Base-by-base conservation (phyloP, 2,329 filamentous ascomycete genomes). In the Fusarium sp. region DNA sequence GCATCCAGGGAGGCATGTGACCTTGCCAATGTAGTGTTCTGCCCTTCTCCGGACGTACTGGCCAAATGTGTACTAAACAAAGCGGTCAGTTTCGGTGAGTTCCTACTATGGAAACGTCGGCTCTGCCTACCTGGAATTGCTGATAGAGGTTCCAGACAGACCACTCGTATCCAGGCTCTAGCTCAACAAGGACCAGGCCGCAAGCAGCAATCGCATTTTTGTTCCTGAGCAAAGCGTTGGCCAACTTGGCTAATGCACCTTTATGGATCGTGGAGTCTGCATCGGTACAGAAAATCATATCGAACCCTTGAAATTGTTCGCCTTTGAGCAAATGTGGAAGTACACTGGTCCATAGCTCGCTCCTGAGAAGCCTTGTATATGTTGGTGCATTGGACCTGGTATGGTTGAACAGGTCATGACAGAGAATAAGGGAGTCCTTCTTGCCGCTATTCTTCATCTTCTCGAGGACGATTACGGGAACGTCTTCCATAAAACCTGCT, bases 141-240 rank as follows among this genome's bases (percentile, higher is more conserved):
- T 68, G 65, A 39, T 68, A 69, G 0, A 68, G 25, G n/a, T 68
- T 68, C 65, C 65, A 68, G 9, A 69, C 62, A 0, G 65, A 68
- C 65, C 65, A 68, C 8, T 69, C 65, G 7, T 40, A 67, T 3
- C 65, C 65, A 1, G 65, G 65, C 11, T 68, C 65, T 5, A 68
- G 35, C 15, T 68, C 65, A 6, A 68, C 65, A 1, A 68, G 42
- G 0, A 68, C 65, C 3, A 68, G 28, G 0, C 65, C 65, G 44
- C 65, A 68, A 3, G 65, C 65, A 7, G 65, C 65, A 9, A 68
- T 67, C 0, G 65, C 65, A 8, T 69, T 58, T 1, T 62, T 28
- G 13, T 68, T 63, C 2, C 65, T 32, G 0, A 60, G 63, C 13
- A 68, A 32, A 0, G 59, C 63, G 11, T 68, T 58, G 0, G 65